Evolutionary conservation across 2,329 filamentous ascomycete genomes (phyloP), one percentile per base, ranked within the genome.

Genomic region (Neurospora sp.): DNA sequence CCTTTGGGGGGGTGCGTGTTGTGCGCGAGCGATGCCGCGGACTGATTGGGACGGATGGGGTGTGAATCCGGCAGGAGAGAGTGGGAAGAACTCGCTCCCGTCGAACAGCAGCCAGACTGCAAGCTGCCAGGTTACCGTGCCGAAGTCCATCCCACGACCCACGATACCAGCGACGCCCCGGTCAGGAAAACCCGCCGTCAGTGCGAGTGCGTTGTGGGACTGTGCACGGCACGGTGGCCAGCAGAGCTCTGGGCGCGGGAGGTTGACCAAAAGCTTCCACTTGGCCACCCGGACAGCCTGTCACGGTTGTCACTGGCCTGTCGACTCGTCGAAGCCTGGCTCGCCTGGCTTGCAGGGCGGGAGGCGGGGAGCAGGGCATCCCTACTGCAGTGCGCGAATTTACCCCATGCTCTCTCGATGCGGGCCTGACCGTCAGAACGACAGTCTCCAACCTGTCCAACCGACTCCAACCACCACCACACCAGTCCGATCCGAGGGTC

Each of bases 1-100:
- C 67, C 58, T 70, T 68, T 68, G 11, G 23, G 7, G 52, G 46
- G 23, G 23, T 62, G 52, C 46, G 46, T 58, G 13, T 58, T 58
- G 23, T 66, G 67, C 68, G 70, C 70, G 68, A 62, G 46, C 67
- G 62, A 36, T 38, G 66, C 68, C 33, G 67, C 28, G 66, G 38
- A n/a, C 67, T 43, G 46, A 38, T 11, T 13, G 42, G 36, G 43
- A 66, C 42, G 67, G 68, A 66, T 52, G 67, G 68, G 67, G 68
- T 38, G n/a, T 58, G 66, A 68, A 52, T 52, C 43, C 67, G 67
- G 38, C 68, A 33, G 43, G 70, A 33, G 62, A 68, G 70, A 52
- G 43, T 52, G 43, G 40, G 43, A 52, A 52, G 43, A 52, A 52
- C 43, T 52, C 43, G 19, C 43, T 52, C 43, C 43, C 43, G 43